Conservation (phyloP, 495 filamentous ascomycete genomes). For the Xylaria acuta region DNA sequence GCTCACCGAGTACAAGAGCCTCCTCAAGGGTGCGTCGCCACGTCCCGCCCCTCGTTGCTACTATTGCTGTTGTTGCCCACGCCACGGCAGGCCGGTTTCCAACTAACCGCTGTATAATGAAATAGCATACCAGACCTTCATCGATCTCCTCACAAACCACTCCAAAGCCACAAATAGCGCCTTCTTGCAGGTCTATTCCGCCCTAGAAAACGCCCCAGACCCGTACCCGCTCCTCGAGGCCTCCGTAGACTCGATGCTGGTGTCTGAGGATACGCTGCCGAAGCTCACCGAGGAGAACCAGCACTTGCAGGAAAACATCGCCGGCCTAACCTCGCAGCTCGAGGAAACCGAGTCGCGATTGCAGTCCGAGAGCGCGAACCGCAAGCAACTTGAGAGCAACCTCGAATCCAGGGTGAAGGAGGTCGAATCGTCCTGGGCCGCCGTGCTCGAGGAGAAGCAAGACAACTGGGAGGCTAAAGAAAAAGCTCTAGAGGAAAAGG, state of each 20-base stretch:
- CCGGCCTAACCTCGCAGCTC: slow-evolving; percentile 85
- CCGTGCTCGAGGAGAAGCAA: slow-evolving; percentile 91
- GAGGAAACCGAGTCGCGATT: slow-evolving; percentile 82
- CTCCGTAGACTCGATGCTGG: slow-evolving; percentile 88
- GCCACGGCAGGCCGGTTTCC: not conserved
- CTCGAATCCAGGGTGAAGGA: slow-evolving; percentile 82
- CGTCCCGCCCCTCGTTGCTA: not conserved
- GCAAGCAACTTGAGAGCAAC: slow-evolving; percentile 76
- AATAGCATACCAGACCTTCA: slow-evolving; percentile 93
- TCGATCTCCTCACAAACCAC: slow-evolving; percentile 93
- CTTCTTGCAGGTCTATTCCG: slow-evolving; percentile 90
- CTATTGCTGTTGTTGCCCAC: not conserved
- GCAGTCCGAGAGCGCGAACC: slow-evolving; percentile 72
- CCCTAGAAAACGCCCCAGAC: slow-evolving; percentile 93
- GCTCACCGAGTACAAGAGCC: slow-evolving; percentile 81
- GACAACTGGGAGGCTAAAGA: slow-evolving; percentile 98
- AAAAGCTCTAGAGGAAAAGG: slow-evolving; percentile 86
- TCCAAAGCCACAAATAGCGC: slow-evolving; percentile 90
- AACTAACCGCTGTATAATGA: not conserved
- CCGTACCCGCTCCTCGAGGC: slow-evolving; percentile 96
- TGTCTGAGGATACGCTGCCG: slow-evolving; percentile 88
- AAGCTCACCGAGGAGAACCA: slow-evolving; percentile 86
- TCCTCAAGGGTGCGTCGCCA: slow-evolving; percentile 74
- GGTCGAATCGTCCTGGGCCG: slow-evolving; percentile 87
- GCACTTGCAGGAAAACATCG: slow-evolving; percentile 79